These are phyloP conservation scores for Kentomonas sorsogonicus DNA, from an alignment of 208 protist genomes.

Conservation along the genomic window DNA sequence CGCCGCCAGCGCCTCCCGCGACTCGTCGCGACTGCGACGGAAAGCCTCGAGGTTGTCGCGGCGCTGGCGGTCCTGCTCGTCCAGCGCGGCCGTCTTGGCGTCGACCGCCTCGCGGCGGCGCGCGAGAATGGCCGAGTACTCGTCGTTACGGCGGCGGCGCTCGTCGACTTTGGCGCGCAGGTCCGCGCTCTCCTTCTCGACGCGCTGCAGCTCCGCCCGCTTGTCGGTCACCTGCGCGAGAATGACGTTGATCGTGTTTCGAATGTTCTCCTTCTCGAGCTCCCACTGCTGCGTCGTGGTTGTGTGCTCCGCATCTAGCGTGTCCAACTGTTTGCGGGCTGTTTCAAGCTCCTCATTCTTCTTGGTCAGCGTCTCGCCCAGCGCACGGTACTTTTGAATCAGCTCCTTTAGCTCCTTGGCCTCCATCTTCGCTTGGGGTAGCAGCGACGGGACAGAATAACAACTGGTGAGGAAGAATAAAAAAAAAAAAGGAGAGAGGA, in stretches of 20 bases:
- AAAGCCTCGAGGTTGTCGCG: conserved; percentile 47
- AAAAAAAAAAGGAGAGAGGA: too few relatives aligned
- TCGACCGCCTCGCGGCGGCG: too few relatives aligned
- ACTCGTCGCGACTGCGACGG: conserved; percentile 37
- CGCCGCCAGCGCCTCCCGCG: conserved; percentile 35
- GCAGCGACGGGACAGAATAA: too few relatives aligned
- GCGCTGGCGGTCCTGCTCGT: conserved; percentile 46
- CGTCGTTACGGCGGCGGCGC: conserved; percentile 54
- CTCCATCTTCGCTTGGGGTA: too few relatives aligned
- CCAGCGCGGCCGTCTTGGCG: too few relatives aligned
- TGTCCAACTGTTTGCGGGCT: conserved; percentile 27
- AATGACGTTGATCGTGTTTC: conserved; percentile 63
- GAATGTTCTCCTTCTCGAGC: conserved; percentile 69
- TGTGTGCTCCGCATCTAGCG: conserved; percentile 43
- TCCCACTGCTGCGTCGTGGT: conserved; percentile 68
- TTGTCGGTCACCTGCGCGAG: conserved; percentile 55
- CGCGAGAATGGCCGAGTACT: conserved; percentile 58
- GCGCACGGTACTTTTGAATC: conserved; percentile 64
- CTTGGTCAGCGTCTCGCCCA: conserved; percentile 42
- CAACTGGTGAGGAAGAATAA: too few relatives aligned
- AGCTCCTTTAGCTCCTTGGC: conserved; percentile 63
- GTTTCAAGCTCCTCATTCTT: conserved; percentile 52
- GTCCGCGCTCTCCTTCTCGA: conserved; percentile 50
- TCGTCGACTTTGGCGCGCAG: conserved; percentile 69
- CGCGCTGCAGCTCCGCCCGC: conserved; percentile 51